Conservation (phyloP, 768 basidiomycete genomes). For the Lactarius trivialis region DNA sequence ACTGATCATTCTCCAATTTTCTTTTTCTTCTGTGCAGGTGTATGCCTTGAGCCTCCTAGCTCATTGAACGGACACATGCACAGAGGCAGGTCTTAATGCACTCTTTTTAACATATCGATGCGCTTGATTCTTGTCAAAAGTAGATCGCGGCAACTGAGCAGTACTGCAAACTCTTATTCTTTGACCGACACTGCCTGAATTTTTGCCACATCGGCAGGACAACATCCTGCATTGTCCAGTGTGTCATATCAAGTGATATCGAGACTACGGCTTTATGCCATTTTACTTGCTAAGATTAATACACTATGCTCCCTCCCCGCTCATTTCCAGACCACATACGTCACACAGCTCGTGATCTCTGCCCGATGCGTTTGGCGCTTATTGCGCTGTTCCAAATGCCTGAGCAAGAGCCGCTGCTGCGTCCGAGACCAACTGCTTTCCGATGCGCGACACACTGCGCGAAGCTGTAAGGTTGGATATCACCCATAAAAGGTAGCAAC, state of each 20-base stretch:
- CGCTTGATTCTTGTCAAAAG: constrained; percentile 21
- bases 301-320: constrained; percentile 7
- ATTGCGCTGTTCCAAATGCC: constrained; percentile 25
- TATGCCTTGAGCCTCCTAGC: constrained; percentile 18
- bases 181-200: constrained; percentile 8
- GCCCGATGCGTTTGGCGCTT: not conserved
- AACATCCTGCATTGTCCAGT: not conserved
- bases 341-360: not conserved
- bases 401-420: constrained; percentile 33
- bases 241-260: constrained; percentile 9
- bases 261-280: not conserved
- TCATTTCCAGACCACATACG: constrained; percentile 1
- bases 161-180: constrained; percentile 13
- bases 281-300: constrained; percentile 12
- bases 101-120: constrained; percentile 21
- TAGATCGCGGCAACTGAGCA: constrained; percentile 17
- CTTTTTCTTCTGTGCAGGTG: constrained; percentile 22
- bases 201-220: constrained; percentile 8
- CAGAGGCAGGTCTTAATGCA: constrained; percentile 23
- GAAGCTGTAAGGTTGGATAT: constrained; percentile 17
- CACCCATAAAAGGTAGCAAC: constrained; percentile 13
- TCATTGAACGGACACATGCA: constrained; percentile 21
- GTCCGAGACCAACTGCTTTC: constrained; percentile 34
- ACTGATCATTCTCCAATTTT: constrained; percentile 20
- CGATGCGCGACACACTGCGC: constrained; percentile 28